A percentile compares a stretch with the other conserved stretches of the same genome.
Evolutionary conservation across 1,284 basidiomycete genomes (phyloP).

Genomic region (Heterobasidion parviporum): DNA sequence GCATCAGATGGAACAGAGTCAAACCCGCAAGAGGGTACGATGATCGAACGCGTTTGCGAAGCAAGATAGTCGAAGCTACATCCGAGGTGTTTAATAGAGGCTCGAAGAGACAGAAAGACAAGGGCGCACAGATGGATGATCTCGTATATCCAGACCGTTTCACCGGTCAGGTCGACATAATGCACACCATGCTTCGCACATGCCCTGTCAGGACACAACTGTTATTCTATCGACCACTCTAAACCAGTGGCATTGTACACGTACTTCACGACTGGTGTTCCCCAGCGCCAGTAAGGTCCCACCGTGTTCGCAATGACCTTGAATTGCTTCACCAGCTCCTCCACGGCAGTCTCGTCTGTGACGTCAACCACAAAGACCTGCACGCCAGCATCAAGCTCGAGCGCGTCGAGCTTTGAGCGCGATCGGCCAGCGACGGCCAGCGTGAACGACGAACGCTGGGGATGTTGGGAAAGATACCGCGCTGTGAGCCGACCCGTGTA

Average conservation of each 20-base stretch:
- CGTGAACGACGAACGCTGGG: slow-evolving; percentile 49
- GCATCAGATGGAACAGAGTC: slow-evolving; percentile 71
- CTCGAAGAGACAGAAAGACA: slow-evolving; percentile 1
- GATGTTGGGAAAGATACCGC: slow-evolving; percentile 52
- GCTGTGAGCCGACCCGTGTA: slow-evolving; percentile 60
- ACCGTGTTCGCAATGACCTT: slow-evolving; percentile 62
- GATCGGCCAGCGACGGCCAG: slow-evolving; percentile 58
- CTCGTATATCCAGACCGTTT: slow-evolving; percentile 42
- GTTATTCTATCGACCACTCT: background rate
- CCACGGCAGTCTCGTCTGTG: slow-evolving; percentile 34
- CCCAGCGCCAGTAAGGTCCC: slow-evolving; percentile 59
- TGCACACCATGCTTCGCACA: slow-evolving; percentile 46
- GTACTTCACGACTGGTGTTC: slow-evolving; percentile 54
- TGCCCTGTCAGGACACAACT: slow-evolving; percentile 21
- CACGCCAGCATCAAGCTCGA: slow-evolving; percentile 35
- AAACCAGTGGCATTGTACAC: slow-evolving; percentile 4
- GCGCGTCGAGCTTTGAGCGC: slow-evolving; percentile 38
- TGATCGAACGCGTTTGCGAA: slow-evolving; percentile 53
- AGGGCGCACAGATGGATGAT: slow-evolving; percentile 38
- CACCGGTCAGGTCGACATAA: slow-evolving; percentile 61
- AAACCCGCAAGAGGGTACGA: slow-evolving; percentile 65
- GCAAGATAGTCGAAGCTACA: slow-evolving; percentile 58
- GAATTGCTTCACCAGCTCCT: slow-evolving; percentile 41
- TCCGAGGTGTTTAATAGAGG: background rate
- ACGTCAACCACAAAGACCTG: slow-evolving; percentile 44